phyloP scores from a whole-genome alignment of 208 protist genomes.

The Spongospora subterranea region DNA sequence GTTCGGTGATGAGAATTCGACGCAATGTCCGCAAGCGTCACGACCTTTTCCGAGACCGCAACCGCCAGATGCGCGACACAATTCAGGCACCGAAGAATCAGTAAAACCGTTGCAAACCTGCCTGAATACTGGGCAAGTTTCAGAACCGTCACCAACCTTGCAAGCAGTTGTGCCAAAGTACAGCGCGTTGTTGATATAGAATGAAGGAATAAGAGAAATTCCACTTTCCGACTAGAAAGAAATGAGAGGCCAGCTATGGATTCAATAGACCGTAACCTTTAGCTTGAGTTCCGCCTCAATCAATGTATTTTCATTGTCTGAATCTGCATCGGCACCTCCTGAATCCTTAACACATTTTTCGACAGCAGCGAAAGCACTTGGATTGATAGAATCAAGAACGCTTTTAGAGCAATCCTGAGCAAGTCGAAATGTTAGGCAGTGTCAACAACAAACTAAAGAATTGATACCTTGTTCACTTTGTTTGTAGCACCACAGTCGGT shows the following conservation, averaged over 20 bases:
- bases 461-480: not conserved
- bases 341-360: not conserved
- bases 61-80: not conserved
- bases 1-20: not conserved
- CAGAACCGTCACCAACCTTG: not conserved
- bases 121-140: not conserved
- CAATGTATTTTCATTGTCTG: not conserved
- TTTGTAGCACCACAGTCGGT: conserved; percentile 10
- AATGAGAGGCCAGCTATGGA: not conserved
- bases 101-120: not conserved
- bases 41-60: not conserved
- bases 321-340: not conserved
- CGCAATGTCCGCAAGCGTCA: conserved; percentile 20
- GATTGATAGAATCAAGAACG: conserved; percentile 15
- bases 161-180: conserved; percentile 11
- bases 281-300: conserved; percentile 45
- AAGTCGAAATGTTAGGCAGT: not conserved
- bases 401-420: conserved; percentile 50
- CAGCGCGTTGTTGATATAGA: conserved; percentile 10
- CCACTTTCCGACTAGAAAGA: not conserved
- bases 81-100: not conserved
- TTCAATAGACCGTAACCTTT: not conserved
- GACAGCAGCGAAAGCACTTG: not conserved
- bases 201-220: not conserved
- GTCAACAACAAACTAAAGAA: not conserved